These are phyloP conservation scores for Trichoderma sp. DNA, from an alignment of 2,329 filamentous ascomycete species.

Conservation along the genomic window DNA sequence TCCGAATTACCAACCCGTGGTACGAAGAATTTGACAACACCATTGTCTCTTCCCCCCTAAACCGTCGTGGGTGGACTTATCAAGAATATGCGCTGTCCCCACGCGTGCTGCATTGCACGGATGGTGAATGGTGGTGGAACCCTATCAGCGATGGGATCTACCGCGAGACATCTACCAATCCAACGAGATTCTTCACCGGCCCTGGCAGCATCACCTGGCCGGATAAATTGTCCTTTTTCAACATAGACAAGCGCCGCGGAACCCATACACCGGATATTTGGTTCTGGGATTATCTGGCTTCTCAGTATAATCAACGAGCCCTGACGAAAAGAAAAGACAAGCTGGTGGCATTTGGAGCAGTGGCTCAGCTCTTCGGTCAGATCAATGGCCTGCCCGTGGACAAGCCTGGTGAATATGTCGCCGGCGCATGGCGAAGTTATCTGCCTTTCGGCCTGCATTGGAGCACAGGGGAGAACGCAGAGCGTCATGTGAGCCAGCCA, in stretches of 20 bases:
- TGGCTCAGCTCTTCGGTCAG: not conserved
- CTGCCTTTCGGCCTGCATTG: conserved; percentile 1
- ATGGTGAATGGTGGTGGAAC: conserved; percentile 14
- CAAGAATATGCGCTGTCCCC: conserved; percentile 5
- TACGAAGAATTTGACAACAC: not conserved
- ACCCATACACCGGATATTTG: not conserved
- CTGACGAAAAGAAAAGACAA: conserved; percentile 9
- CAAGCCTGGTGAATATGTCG: not conserved
- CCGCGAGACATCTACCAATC: not conserved
- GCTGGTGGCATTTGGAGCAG: conserved; percentile 5
- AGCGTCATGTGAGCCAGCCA: not conserved
- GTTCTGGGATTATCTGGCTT: not conserved
- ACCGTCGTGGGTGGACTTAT: conserved; percentile 3
- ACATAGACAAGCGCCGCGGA: not conserved
- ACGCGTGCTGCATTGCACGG: conserved; percentile 10
- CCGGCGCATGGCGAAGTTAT: not conserved
- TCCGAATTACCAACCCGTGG: conserved; percentile 5
- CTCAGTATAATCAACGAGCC: conserved; percentile 5
- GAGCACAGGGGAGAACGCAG: not conserved
- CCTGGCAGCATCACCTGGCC: not conserved
- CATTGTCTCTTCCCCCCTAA: not conserved
- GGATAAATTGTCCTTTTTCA: not conserved
- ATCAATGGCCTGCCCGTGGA: not conserved
- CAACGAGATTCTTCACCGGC: not conserved
- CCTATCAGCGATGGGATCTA: not conserved